Conservation (phyloP, 768 basidiomycete species). For the Terana coerulea region DNA sequence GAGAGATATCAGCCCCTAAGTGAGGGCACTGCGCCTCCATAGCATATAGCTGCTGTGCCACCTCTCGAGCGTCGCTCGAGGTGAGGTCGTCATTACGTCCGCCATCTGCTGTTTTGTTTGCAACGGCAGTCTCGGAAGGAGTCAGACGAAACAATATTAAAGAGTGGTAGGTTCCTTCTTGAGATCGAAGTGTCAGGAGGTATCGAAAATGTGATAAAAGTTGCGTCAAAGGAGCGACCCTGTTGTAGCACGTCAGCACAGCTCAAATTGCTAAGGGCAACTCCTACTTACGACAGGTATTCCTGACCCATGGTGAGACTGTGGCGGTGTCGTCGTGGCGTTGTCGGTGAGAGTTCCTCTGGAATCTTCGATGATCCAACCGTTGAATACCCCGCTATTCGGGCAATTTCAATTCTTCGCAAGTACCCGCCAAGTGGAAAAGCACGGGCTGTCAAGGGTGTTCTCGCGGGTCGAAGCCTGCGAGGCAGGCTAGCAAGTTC, state of each 20-base stretch:
- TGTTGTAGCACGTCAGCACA: no score
- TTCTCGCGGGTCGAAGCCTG: no score
- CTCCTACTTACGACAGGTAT: neutral
- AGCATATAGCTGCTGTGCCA: conserved; percentile 51
- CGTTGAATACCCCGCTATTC: no score
- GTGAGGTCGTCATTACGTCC: neutral
- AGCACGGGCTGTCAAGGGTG: no score
- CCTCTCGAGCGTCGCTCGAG: neutral
- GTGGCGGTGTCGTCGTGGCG: no score
- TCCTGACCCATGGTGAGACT: neutral
- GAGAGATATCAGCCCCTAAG: conserved; percentile 74
- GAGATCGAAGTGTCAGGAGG: conserved; percentile 56
- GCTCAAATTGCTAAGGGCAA: neutral
- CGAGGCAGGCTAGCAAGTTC: no score
- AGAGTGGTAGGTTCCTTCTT: conserved; percentile 54
- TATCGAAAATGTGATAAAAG: conserved; percentile 58
- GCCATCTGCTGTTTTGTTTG: neutral
- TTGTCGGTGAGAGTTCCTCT: no score
- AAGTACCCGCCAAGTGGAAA: no score
- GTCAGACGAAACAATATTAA: conserved; percentile 64
- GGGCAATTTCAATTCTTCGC: no score
- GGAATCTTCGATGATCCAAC: no score
- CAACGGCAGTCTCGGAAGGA: conserved; percentile 16
- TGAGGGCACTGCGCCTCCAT: conserved; percentile 84
- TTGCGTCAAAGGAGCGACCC: conserved; percentile 40